A percentile compares a stretch with the other conserved stretches of the same genome.
Conservation (phyloP, 1,139 yeast species). For the Waltiozyma sp. region DNA sequence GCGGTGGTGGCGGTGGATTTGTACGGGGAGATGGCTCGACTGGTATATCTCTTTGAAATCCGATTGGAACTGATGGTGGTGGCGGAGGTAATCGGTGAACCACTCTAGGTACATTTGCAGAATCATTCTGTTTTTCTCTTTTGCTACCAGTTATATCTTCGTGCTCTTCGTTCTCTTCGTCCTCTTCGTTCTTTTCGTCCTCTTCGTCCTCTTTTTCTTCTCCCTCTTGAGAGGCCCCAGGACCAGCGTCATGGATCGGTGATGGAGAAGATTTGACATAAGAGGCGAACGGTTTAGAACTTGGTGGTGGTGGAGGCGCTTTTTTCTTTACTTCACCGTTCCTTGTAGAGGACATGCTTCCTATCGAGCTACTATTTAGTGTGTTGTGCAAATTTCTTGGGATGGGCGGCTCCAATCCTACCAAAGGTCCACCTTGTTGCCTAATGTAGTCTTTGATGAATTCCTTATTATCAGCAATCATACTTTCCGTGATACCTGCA, state of each 20-base stretch:
- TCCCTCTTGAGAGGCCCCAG: neutral
- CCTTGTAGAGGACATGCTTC: constrained; percentile 10
- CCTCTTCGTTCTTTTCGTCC: too few relatives aligned
- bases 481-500: constrained; percentile 78
- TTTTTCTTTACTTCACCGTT: constrained; percentile 22
- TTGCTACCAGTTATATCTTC: neutral
- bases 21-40: constrained; percentile 18
- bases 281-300: neutral
- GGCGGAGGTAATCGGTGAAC: constrained; percentile 24
- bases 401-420: constrained; percentile 77
- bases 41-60: constrained; percentile 15
- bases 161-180: neutral
- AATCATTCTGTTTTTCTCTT: too few relatives aligned
- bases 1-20: constrained; percentile 6
- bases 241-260: neutral
- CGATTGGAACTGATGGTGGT: constrained; percentile 1
- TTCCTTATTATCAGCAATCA: constrained; percentile 80
- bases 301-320: constrained; percentile 39
- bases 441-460: constrained; percentile 70
- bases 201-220: too few relatives aligned
- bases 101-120: neutral
- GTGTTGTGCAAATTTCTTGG: constrained; percentile 44
- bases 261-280: neutral
- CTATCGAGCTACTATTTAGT: neutral
- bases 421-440: constrained; percentile 74